Evolutionary conservation across 441 rosid genomes (phyloP), one percentile per base, ranked within the genome.

Genomic region (Omphalea diandra): DNA sequence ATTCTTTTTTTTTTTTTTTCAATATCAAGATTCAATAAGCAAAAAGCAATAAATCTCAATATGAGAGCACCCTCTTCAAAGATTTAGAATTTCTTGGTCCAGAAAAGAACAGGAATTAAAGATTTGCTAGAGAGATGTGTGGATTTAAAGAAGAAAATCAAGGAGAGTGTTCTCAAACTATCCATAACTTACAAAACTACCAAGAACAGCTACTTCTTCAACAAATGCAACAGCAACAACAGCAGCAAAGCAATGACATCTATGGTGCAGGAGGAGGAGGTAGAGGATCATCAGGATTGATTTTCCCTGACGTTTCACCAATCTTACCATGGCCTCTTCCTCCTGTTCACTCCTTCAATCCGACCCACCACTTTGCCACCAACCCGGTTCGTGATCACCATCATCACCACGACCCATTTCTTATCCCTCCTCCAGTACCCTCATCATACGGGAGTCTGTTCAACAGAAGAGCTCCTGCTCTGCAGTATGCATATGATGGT

Each of bases 401-500:
- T n/a, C 60, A 31, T 4, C 81, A 79, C 49, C 80, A 73, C 20
- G 97, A 90, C 74, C 87, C 84, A 5, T 85, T 89, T 76, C 86
- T 80, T 44, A 63, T 81, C 56, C 87, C 92, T 24, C 88, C 90
- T 24, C 87, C 84, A 41, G 29, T 43, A 11, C 77, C 85, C 18
- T 65, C 91, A 54, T 76, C 93, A 24, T 90, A 90, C 26, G 90
- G 88, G 2, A 81, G 80, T 57, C 77, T 90, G 4, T 84, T 88
- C 85, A 85, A 83, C 66, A 80, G 93, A 72, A 75, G 90, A 80
- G 69, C 83, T 61, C 85, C 87, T 17, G 65, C 80, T 44, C 64
- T 86, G 18, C 96, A 88, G 72, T 91, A 89, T 54, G 90, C 93
- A 2, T 89, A 88, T 58, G 96, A 89, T 67, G 94, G 94, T 49